Evolutionary conservation across 331 rosid species (phyloP).

Genomic region (Arachis monticola): DNA sequence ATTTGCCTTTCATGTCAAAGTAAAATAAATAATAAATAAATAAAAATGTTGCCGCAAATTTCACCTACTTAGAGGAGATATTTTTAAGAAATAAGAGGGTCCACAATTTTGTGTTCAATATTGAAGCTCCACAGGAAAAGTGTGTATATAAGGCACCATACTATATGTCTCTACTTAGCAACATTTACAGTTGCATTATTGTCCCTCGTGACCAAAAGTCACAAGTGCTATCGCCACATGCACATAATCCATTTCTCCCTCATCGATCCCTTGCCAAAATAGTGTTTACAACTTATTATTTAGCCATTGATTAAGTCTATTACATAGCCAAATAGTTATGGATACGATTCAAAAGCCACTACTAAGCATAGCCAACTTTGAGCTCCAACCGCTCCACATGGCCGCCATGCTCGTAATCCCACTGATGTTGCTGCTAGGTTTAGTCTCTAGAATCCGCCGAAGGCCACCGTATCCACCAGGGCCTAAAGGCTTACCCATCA

Average conservation of each 20-base stretch:
- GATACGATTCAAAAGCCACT: slow-evolving; percentile 38
- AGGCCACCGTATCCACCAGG: slow-evolving; percentile 68
- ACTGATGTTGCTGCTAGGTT: slow-evolving; percentile 40
- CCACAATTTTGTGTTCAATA: not conserved
- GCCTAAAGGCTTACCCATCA: slow-evolving; percentile 67
- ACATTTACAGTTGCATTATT: slow-evolving; percentile 56
- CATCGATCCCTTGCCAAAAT: not conserved
- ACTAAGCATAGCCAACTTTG: slow-evolving; percentile 17
- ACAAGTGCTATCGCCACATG: not conserved
- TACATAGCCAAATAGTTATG: slow-evolving; percentile 33
- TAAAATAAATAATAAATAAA: not conserved
- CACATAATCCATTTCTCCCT: not conserved
- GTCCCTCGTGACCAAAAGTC: no score
- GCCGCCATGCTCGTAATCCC: slow-evolving; percentile 34
- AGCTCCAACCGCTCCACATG: slow-evolving; percentile 40
- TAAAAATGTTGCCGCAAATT: not conserved
- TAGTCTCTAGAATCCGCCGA: slow-evolving; percentile 24
- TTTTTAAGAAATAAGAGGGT: not conserved
- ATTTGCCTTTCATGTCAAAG: not conserved
- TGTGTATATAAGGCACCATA: slow-evolving; percentile 46
- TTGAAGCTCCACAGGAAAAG: not conserved
- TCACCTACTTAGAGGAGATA: not conserved
- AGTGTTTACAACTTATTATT: not conserved
- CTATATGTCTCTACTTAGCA: slow-evolving; percentile 45
- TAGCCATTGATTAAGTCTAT: not conserved